These are phyloP conservation scores for Lotmaria passim DNA, from an alignment of 208 protist species.

Conservation along the genomic window DNA sequence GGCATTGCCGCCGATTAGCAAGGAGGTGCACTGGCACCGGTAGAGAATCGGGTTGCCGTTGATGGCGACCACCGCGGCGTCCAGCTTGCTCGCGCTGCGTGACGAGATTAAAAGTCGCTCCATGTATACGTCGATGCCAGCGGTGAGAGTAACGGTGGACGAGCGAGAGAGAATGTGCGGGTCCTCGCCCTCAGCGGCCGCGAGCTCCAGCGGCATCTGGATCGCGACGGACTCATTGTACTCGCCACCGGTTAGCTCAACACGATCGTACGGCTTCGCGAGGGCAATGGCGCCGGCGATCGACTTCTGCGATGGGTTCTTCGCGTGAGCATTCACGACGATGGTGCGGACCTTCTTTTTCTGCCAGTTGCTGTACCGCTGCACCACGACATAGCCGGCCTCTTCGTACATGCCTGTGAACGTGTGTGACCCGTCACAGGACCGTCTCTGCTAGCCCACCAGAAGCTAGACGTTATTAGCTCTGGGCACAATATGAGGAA, in stretches of 20 bases:
- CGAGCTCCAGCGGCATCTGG: conserved; percentile 77
- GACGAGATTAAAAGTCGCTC: conserved; percentile 67
- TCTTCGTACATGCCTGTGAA: conserved; percentile 26
- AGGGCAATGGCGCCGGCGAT: conserved; percentile 67
- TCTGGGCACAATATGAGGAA: neutral
- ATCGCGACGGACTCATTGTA: conserved; percentile 80
- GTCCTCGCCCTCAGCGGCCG: conserved; percentile 87
- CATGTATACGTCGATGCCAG: conserved; percentile 68
- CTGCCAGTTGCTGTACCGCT: conserved; percentile 85
- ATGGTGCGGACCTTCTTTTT: conserved; percentile 89
- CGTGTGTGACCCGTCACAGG: too few species aligned
- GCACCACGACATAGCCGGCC: conserved; percentile 57
- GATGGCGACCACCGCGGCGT: conserved; percentile 60
- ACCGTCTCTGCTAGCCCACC: too few species aligned
- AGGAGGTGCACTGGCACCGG: conserved; percentile 67
- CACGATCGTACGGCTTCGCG: conserved; percentile 86
- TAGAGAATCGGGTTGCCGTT: conserved; percentile 65
- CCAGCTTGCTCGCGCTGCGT: conserved; percentile 61
- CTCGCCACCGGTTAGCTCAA: conserved; percentile 85
- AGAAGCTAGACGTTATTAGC: neutral
- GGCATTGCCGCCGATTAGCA: conserved; percentile 67
- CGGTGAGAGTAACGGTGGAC: conserved; percentile 66
- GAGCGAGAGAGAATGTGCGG: conserved; percentile 67
- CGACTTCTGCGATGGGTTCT: conserved; percentile 50
- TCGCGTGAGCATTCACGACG: conserved; percentile 77